Conservation (phyloP, 2,329 filamentous ascomycete species). For the Fusarium neocosmosporiellum region DNA sequence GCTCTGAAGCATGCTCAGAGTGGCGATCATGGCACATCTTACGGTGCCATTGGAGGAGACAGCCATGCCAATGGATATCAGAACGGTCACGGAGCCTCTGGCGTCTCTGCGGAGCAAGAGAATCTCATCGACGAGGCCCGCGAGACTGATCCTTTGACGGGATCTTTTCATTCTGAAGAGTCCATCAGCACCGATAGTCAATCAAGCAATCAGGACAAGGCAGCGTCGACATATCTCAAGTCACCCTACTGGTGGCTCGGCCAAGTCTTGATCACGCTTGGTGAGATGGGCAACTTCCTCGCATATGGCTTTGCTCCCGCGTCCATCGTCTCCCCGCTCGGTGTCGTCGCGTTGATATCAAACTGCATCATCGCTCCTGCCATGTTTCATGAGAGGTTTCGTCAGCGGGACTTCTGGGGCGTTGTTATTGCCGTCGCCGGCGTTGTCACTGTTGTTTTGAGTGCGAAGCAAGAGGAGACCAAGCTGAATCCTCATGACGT, state of each 20-base stretch:
- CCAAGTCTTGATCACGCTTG: slow-evolving; percentile 90
- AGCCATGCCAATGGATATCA: slow-evolving; percentile 36
- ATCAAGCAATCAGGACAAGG: slow-evolving; percentile 48
- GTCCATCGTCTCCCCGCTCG: slow-evolving; percentile 95
- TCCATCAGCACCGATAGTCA: slow-evolving; percentile 39
- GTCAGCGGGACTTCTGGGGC: slow-evolving; percentile 85
- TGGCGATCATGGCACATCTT: slow-evolving; percentile 44
- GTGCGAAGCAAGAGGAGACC: slow-evolving; percentile 87
- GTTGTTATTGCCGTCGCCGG: slow-evolving; percentile 88
- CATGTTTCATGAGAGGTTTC: slow-evolving; percentile 91
- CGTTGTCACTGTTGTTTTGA: slow-evolving; percentile 92
- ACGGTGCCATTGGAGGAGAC: slow-evolving; percentile 48
- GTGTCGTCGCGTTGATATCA: slow-evolving; percentile 95
- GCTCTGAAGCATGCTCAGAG: slow-evolving; percentile 60
- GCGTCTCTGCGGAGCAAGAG: slow-evolving; percentile 36
- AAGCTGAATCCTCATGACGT: slow-evolving; percentile 93
- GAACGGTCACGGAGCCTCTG: slow-evolving; percentile 24
- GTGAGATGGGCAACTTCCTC: slow-evolving; percentile 95
- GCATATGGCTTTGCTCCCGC: slow-evolving; percentile 98
- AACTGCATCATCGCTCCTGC: slow-evolving; percentile 97
- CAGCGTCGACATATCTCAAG: slow-evolving; percentile 79
- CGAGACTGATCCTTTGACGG: slow-evolving; percentile 64
- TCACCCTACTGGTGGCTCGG: slow-evolving; percentile 98
- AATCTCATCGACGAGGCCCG: slow-evolving; percentile 51
- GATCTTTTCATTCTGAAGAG: slow-evolving; percentile 58